A percentile compares a stretch with the other conserved stretches of the same genome.
Conservation (phyloP, 208 protist genomes). For the Phytomonas sp. region DNA sequence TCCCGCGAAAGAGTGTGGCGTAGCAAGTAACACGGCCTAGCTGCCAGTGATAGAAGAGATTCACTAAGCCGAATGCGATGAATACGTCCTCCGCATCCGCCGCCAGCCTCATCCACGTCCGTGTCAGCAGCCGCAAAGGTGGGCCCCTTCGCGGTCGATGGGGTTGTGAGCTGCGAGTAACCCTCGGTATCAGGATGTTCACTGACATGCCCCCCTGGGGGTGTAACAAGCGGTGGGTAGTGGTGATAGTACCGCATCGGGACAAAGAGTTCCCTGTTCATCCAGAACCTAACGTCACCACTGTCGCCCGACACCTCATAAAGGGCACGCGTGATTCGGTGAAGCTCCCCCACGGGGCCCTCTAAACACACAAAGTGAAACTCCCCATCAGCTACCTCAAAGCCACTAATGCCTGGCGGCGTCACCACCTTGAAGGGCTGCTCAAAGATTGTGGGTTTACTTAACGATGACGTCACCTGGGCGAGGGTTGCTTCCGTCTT, state of each 20-base stretch:
- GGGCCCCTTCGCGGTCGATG: background rate
- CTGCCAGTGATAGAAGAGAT: constrained; percentile 29
- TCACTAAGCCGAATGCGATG: constrained; percentile 74
- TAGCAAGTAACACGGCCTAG: constrained; percentile 53
- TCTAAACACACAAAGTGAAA: constrained; percentile 69
- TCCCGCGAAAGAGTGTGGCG: constrained; percentile 57
- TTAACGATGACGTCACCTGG: constrained; percentile 10
- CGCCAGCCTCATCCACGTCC: constrained; percentile 49
- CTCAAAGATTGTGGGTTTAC: constrained; percentile 28
- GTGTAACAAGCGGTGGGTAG: constrained; percentile 76
- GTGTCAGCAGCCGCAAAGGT: constrained; percentile 2
- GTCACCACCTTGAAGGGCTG: constrained; percentile 47
- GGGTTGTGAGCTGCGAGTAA: background rate
- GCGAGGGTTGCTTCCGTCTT: constrained; percentile 5
- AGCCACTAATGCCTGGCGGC: constrained; percentile 73
- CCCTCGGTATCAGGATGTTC: background rate
- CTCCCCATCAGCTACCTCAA: constrained; percentile 78
- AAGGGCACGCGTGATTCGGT: constrained; percentile 28
- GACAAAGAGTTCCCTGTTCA: constrained; percentile 72
- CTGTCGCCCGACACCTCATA: constrained; percentile 14
- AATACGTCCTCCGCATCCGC: constrained; percentile 63
- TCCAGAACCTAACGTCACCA: constrained; percentile 34
- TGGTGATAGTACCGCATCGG: constrained; percentile 47
- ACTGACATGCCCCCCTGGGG: constrained; percentile 11
- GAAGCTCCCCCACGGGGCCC: constrained; percentile 61